A percentile compares a stretch with the other conserved stretches of the same genome.
Conservation (phyloP, 371 early-diverging fungal species). For the Basidiobolus meristosporus region DNA sequence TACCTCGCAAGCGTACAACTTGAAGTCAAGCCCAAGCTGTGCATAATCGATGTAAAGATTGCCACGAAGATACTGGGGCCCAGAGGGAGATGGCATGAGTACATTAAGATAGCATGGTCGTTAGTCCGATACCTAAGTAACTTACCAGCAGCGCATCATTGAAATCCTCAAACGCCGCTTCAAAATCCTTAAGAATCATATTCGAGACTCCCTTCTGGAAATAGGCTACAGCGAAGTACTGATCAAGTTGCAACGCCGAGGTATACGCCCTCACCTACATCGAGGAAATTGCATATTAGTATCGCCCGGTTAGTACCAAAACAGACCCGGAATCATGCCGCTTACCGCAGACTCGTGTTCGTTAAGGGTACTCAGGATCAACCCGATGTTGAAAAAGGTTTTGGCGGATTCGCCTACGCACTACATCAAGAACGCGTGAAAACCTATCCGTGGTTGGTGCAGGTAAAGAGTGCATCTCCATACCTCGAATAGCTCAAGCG, state of each 20-base stretch:
- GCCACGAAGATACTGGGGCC: slow-evolving; percentile 46
- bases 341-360: slow-evolving; percentile 71
- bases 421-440: slow-evolving; percentile 12
- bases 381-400: slow-evolving; percentile 88
- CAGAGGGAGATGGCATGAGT: neutral
- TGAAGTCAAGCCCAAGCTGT: slow-evolving; percentile 77
- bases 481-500: slow-evolving; percentile 45
- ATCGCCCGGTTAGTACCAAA: neutral
- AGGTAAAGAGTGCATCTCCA: too few species aligned
- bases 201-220: slow-evolving; percentile 78
- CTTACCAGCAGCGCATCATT: slow-evolving; percentile 38
- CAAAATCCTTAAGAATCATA: slow-evolving; percentile 54
- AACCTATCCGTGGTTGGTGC: too few species aligned
- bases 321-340: neutral
- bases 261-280: slow-evolving; percentile 25
- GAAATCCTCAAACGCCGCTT: slow-evolving; percentile 23
- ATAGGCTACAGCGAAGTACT: slow-evolving; percentile 77
- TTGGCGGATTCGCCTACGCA: slow-evolving; percentile 78
- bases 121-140: too few species aligned
- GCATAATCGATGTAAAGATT: slow-evolving; percentile 84
- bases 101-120: neutral
- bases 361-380: slow-evolving; percentile 49
- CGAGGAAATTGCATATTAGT: too few species aligned
- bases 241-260: slow-evolving; percentile 60
- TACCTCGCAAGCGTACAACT: slow-evolving; percentile 73